These are phyloP conservation scores for Herpetomonas muscarum DNA, from an alignment of 208 protist genomes.

Conservation along the genomic window DNA sequence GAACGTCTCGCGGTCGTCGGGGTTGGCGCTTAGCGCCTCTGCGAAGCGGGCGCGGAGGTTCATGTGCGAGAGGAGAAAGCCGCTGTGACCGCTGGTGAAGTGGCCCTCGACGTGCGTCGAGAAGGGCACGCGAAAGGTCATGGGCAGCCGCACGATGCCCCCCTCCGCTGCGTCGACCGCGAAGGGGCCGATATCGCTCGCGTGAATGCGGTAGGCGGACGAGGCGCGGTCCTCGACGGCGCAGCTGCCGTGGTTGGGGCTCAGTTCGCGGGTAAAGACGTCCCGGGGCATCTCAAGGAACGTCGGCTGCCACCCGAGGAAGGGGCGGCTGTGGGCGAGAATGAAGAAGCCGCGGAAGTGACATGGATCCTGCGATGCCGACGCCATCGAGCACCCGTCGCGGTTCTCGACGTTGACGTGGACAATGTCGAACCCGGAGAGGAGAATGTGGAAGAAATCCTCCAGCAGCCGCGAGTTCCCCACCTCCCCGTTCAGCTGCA, in stretches of 20 bases:
- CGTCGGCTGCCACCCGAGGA: constrained; percentile 67
- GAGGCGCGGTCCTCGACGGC: too few relatives aligned
- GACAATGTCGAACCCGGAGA: constrained; percentile 76
- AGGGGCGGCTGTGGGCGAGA: constrained; percentile 59
- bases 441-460: constrained; percentile 54
- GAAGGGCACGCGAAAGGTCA: constrained; percentile 41
- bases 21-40: background rate
- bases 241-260: background rate
- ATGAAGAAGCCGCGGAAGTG: constrained; percentile 50
- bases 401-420: constrained; percentile 32
- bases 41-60: constrained; percentile 36
- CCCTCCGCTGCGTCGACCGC: background rate
- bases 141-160: constrained; percentile 1
- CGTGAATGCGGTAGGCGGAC: background rate
- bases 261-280: background rate
- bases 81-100: constrained; percentile 3
- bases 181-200: background rate
- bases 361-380: constrained; percentile 17
- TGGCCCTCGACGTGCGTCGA: constrained; percentile 44
- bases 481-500: constrained; percentile 57
- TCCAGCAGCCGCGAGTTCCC: constrained; percentile 43
- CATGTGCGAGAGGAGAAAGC: constrained; percentile 40
- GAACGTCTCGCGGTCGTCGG: background rate
- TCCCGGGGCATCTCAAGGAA: background rate
- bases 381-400: constrained; percentile 7